Base-by-base conservation (phyloP, 495 filamentous ascomycete genomes). In the Rusavskia elegans region DNA sequence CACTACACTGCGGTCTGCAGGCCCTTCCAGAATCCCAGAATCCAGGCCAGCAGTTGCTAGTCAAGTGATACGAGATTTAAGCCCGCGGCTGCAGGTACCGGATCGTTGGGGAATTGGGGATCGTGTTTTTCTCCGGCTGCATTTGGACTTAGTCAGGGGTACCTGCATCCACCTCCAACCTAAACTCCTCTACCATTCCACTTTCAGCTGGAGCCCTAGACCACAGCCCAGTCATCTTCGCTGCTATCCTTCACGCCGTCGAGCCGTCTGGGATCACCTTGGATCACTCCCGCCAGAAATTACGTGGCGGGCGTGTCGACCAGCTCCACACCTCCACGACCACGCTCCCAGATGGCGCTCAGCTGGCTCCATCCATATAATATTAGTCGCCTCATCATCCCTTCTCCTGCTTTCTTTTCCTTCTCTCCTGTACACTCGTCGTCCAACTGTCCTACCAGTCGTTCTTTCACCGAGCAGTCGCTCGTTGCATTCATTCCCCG, bases 381-480 rank as follows among this genome's bases (percentile, higher is more conserved):
- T 46, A 46, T 11, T 46, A 46, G 19, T 14, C 21, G 3, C 20
- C 55, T 51, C 25, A 29, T 51, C n/a, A 11, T 38, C 17, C 35
- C 16, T 45, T 54, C 48, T 48, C 37, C 45, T 54, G 17, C 35
- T 48, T 39, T 52, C 25, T 46, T 21, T 49, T 37, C 48, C 48
- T 56, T 52, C 53, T 13, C 41, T 39, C 23, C 52, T 25, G 13
- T 25, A 36, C 56, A 45, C 50, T 51, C 54, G 51, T 55, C 30
- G 3, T 42, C 40, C 27, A 37, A 35, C 38, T 29, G 38, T 44
- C 42, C 45, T 51, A 41, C 45, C 38, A 54, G 55, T 59, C 54
- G 45, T 45, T 61, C 59, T 32, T 55, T 60, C 27, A 56, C 45
- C 59, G 59, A 59, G 59, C 59, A 62, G 44, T 62, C 59, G 59